Evolutionary conservation across 805 yeast species (phyloP), one percentile per base, ranked within the genome.

Genomic region (Peterozyma xylosa): DNA sequence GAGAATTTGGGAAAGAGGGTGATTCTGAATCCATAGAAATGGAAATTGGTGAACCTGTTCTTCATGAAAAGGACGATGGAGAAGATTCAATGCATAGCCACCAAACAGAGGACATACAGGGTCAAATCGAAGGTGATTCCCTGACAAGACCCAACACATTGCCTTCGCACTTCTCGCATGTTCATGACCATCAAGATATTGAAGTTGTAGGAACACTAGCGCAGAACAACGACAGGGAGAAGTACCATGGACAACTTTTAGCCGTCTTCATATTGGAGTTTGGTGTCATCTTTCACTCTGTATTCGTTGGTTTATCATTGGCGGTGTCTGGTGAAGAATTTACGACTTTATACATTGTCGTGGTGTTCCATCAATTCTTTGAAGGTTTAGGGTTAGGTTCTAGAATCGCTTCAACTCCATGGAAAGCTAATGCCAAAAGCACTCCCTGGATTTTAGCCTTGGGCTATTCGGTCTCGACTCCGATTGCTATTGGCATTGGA

Each of bases 321-420:
- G 86, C 86, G 7, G 74, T 78, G 16, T 58, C 80, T 10, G 84
- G 81, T 38, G 80, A 76, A 10, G 85, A 82, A 54, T 83, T 81
- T 57, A 67, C 63, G 37, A 71, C 85, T 5, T 66, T 84, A 38
- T 83, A 80, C 55, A 67, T 79, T 41, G 91, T 83, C 9, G 50
- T 77, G 35, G 76, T 80, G 5, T 84, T 83, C 71, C 91, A 84
- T 61, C 91, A 84, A 61, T 70, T 79, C 55, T 85, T 84, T 55
- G 91, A 84, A 66, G 91, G 91, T 50, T 69, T 84, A 43, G 91
- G 91, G 52, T 70, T 83, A 49, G 90, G 91, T 30, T 71, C 90
- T 10, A 73, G 93, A 58, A 61, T 81, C 39, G 77, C 85, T 1
- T 69, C 71, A 33, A 75, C 79, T 15, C 65, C 69, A 2, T 82